Percentiles rank a stretch among this genome's conserved stretches.
Evolutionary conservation across 2,329 filamentous ascomycete species (phyloP).

Genomic region (Diplodia scrobiculata): DNA sequence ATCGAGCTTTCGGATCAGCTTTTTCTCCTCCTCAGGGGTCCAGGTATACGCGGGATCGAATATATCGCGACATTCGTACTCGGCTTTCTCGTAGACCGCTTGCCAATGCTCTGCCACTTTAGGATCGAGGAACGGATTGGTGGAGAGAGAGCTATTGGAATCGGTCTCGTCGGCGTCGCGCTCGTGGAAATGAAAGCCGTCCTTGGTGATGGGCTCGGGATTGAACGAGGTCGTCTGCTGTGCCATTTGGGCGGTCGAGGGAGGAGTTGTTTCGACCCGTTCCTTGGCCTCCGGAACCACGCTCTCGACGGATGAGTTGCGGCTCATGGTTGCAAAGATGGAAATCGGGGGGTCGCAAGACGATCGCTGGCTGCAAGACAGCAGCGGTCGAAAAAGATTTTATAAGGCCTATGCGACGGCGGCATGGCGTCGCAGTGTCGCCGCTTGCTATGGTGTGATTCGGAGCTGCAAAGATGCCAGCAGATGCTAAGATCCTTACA

Average conservation of each 20-base stretch:
- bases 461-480: conserved; percentile 28
- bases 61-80: conserved; percentile 47
- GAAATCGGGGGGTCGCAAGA: background rate
- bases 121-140: conserved; percentile 35
- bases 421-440: conserved; percentile 6
- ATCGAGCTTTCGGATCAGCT: conserved; percentile 48
- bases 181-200: conserved; percentile 13
- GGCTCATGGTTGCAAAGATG: conserved; percentile 5
- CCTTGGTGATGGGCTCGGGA: conserved; percentile 22
- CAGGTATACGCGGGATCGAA: conserved; percentile 54
- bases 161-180: conserved; percentile 6
- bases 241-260: conserved; percentile 5
- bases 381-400: background rate
- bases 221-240: conserved; percentile 13
- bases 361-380: background rate
- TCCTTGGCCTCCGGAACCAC: conserved; percentile 18
- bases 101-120: conserved; percentile 37
- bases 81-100: conserved; percentile 36
- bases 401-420: conserved; percentile 2
- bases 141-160: background rate
- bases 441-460: conserved; percentile 28
- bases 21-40: conserved; percentile 54
- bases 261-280: background rate
- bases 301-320: conserved; percentile 25
- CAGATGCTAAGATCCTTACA: conserved; percentile 23